Evolutionary conservation across 192 early-diverging fungal genomes (phyloP).

Genomic region (Coemansia sp.): DNA sequence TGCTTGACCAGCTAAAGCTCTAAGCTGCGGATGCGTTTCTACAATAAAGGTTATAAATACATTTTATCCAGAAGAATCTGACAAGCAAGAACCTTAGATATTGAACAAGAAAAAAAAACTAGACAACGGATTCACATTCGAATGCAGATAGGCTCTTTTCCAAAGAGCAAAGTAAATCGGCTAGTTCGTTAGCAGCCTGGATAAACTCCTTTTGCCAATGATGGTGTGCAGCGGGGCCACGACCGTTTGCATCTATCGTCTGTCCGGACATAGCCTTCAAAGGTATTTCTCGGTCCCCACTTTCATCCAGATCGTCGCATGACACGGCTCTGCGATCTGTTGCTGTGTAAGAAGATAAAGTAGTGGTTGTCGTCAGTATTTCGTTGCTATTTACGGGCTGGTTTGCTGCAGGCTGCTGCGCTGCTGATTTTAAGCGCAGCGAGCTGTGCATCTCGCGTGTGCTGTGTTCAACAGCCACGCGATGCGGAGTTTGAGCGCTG

Average conservation of each 20-base stretch:
- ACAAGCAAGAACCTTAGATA: neutral
- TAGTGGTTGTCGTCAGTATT: neutral
- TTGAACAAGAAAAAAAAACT: neutral
- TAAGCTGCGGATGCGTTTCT: too few species aligned
- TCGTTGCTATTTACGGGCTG: neutral
- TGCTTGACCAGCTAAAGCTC: constrained; percentile 6
- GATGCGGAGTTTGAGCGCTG: constrained; percentile 24
- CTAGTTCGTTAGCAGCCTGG: constrained; percentile 15
- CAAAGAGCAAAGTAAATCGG: constrained; percentile 24
- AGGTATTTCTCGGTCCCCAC: neutral
- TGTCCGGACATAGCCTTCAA: too few species aligned
- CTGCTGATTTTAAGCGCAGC: neutral
- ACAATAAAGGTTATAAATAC: too few species aligned
- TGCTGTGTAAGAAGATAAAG: neutral
- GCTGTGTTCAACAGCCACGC: constrained; percentile 21
- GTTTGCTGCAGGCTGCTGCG: neutral
- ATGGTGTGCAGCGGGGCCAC: too few species aligned
- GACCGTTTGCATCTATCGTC: neutral
- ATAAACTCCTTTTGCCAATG: constrained; percentile 34
- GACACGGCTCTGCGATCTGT: neutral
- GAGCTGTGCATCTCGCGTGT: constrained; percentile 8
- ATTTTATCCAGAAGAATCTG: constrained; percentile 4
- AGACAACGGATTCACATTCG: neutral
- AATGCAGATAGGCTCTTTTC: constrained; percentile 5
- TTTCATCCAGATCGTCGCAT: neutral